Percentiles rank a stretch among this genome's conserved stretches.
phyloP scores from a whole-genome alignment of 768 basidiomycete species.

The Kwoniella sp. region DNA sequence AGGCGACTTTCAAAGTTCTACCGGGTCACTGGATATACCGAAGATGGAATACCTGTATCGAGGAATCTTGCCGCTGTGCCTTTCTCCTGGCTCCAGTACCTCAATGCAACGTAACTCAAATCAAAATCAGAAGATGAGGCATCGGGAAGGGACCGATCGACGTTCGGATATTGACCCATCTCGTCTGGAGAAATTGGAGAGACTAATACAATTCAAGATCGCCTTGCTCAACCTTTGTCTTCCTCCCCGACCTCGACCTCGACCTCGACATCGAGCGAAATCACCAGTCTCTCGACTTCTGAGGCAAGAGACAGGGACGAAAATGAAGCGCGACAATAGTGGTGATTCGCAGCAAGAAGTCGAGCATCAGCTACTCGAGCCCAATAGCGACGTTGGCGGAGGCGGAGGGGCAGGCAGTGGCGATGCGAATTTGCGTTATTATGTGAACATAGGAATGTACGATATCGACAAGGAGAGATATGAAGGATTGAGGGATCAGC shows the following conservation, averaged over 20 bases:
- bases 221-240: background rate
- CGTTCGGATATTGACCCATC: too few relatives aligned
- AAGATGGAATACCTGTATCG: background rate
- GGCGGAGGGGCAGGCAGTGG: background rate
- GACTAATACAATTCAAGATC: background rate
- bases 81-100: background rate
- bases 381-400: background rate
- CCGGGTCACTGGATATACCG: slow-evolving; percentile 3
- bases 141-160: too few relatives aligned
- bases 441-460: background rate
- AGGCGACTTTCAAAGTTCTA: background rate
- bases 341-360: background rate
- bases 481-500: background rate
- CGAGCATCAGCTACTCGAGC: background rate
- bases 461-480: background rate
- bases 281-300: too few relatives aligned
- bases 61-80: background rate
- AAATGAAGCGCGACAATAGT: background rate
- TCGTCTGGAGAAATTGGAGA: background rate
- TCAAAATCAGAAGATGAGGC: too few relatives aligned
- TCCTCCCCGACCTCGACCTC: background rate
- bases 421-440: too few relatives aligned
- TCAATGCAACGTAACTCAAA: too few relatives aligned
- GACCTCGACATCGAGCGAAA: too few relatives aligned
- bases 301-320: background rate